Conservation (phyloP, 164 flowering plant genomes). For the Magnolia changhungtana region DNA sequence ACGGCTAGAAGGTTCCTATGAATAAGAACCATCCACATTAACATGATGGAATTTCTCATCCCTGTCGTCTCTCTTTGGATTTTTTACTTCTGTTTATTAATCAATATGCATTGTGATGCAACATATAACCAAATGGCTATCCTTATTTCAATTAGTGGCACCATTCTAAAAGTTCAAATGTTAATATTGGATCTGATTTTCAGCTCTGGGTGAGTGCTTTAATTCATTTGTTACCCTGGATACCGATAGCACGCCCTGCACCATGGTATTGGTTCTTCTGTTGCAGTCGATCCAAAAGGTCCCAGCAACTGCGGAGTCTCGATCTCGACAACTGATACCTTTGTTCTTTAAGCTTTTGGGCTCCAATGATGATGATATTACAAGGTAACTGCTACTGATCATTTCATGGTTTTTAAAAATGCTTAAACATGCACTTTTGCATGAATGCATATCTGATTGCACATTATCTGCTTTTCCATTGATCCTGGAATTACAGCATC, state of each 20-base stretch:
- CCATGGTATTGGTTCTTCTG: slow-evolving; percentile 55
- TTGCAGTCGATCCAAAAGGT: slow-evolving; percentile 69
- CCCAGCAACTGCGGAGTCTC: slow-evolving; percentile 53
- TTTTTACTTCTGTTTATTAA: too few relatives aligned
- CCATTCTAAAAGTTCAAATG: too few relatives aligned
- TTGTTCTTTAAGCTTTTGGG: slow-evolving; percentile 81
- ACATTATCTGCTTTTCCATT: slow-evolving; percentile 2
- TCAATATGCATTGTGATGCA: too few relatives aligned
- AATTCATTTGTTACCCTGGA: slow-evolving; percentile 32
- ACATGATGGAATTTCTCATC: too few relatives aligned
- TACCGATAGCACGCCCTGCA: slow-evolving; percentile 54
- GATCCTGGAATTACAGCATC: slow-evolving; percentile 39
- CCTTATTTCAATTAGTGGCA: too few relatives aligned
- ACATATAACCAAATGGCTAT: too few relatives aligned
- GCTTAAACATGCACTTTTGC: neutral
- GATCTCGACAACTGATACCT: slow-evolving; percentile 54
- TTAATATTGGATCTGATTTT: slow-evolving; percentile 1
- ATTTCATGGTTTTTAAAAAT: neutral
- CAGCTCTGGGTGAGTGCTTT: slow-evolving; percentile 59
- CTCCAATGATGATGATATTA: slow-evolving; percentile 33
- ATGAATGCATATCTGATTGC: neutral
- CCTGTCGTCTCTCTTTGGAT: too few relatives aligned
- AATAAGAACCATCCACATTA: too few relatives aligned
- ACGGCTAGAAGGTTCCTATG: too few relatives aligned
- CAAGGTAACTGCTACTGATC: slow-evolving; percentile 36